Evolutionary conservation across 495 filamentous ascomycete genomes (phyloP).

Genomic region (Penicillium nucicola): DNA sequence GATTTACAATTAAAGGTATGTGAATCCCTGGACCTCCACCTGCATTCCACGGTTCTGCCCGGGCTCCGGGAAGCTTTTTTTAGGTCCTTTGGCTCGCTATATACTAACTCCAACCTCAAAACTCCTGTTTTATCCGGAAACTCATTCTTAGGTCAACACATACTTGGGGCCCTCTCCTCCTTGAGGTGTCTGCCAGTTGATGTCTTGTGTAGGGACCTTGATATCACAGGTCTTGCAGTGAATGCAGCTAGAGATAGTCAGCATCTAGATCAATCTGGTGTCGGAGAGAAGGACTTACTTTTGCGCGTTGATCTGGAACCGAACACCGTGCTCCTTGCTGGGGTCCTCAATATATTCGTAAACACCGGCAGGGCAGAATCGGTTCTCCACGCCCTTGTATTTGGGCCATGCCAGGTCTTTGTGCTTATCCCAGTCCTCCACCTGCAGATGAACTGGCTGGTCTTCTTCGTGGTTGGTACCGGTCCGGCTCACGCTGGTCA

Average conservation of each 20-base stretch:
- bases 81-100: constrained; percentile 4
- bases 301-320: constrained; percentile 97
- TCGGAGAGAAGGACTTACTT: constrained; percentile 63
- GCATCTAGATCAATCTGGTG: constrained; percentile 2
- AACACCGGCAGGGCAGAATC: constrained; percentile 99
- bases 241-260: constrained; percentile 68
- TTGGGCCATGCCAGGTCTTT: constrained; percentile 74
- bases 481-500: constrained; percentile 89
- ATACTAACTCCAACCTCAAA: constrained; percentile 1
- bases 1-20: background rate
- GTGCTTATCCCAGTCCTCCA: constrained; percentile 91
- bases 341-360: constrained; percentile 98
- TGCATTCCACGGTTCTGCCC: constrained; percentile 35
- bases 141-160: constrained; percentile 66
- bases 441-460: constrained; percentile 92
- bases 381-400: constrained; percentile 91
- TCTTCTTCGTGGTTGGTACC: constrained; percentile 99
- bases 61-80: constrained; percentile 13
- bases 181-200: constrained; percentile 94
- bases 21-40: constrained; percentile 25
- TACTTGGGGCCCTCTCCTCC: constrained; percentile 98
- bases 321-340: constrained; percentile 73
- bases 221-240: constrained; percentile 99
- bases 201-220: constrained; percentile 93
- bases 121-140: background rate